Evolutionary conservation across 2,329 filamentous ascomycete species (phyloP), one percentile per base, ranked within the genome.

Genomic region (Scytalidium sp.): DNA sequence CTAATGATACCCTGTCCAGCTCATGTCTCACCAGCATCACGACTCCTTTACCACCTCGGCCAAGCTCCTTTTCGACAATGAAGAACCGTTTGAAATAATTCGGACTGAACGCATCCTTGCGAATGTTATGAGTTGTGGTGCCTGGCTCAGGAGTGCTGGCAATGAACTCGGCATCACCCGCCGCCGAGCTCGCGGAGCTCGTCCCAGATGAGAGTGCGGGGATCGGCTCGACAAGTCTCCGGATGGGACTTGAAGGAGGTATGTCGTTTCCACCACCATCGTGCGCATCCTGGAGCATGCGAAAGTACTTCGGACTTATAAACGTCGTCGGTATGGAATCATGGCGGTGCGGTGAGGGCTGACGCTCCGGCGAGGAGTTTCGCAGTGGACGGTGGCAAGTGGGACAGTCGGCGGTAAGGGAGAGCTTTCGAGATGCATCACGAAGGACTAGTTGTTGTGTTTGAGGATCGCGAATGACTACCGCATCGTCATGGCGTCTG

Each of bases 71-170:
- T 68, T 97, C 90, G 61, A 96, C 92, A 3, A 91, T 84, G 62
- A 99, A 99, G 69, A 97, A 97, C 13, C 83, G 87, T 60, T 88
- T 83, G 72, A 97, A 97, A 65, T 97, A 99, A 59, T 92, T 85
- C 6, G 88, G 92, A 59, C 87, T 95, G 62, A 99, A 97, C 0
- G 94, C 91, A 22, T 89, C 83, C 49, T 85, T 82, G 25, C 89
- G 89, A 48, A 99, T 99, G 22, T 88, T 85, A 53, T 88, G 84
- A 11, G 66, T 79, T 66, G 70, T 76, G 62, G 70, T 62, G 29
- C 56, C 57, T 23, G 54, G 60, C 21, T 50, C 68, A 51, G 81
- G 68, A 51, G 76, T 61, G 70, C 76, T 80, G 27, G 79, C 75
- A 25, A 82, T 65, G 53, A 81, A 83, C 52, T 81, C 78, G 10